These are phyloP conservation scores for Penicillium sp. DNA, from an alignment of 2,329 filamentous ascomycete species.

Conservation along the genomic window DNA sequence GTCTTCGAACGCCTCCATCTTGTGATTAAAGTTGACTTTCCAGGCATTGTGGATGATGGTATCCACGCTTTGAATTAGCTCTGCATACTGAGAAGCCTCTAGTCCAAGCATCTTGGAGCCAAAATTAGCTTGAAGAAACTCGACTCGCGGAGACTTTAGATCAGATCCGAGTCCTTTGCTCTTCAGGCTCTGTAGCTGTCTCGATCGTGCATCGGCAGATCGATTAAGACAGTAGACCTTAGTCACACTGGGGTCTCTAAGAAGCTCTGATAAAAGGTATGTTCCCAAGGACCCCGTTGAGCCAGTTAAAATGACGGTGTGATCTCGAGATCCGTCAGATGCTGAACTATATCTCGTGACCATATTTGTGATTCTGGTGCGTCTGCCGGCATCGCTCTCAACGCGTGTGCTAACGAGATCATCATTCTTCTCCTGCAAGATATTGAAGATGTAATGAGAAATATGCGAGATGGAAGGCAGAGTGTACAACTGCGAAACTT, in stretches of 20 bases:
- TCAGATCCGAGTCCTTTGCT: constrained; percentile 9
- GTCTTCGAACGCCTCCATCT: constrained; percentile 13
- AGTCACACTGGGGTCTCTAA: constrained; percentile 7
- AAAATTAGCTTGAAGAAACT: constrained; percentile 36
- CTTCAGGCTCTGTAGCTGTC: constrained; percentile 9
- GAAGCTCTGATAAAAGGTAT: constrained; percentile 21
- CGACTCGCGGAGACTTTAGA: constrained; percentile 30
- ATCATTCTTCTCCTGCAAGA: constrained; percentile 9
- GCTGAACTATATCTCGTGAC: constrained; percentile 7
- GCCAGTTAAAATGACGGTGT: constrained; percentile 19
- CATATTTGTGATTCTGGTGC: constrained; percentile 3
- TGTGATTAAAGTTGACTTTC: constrained; percentile 33
- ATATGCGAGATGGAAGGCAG: constrained; percentile 13
- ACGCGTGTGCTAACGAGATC: neutral
- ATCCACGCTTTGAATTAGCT: constrained; percentile 26
- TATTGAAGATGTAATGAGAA: constrained; percentile 4
- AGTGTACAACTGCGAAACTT: constrained; percentile 12
- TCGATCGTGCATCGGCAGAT: constrained; percentile 8
- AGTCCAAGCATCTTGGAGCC: constrained; percentile 31
- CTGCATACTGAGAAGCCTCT: constrained; percentile 19
- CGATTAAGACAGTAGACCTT: constrained; percentile 27
- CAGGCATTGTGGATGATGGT: constrained; percentile 44
- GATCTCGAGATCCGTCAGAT: constrained; percentile 1
- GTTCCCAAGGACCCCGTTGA: constrained; percentile 24
- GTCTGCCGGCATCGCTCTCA: constrained; percentile 11